These are phyloP conservation scores for Eucalyptus sideroxylon DNA, from an alignment of 345 rosid genomes.

Conservation along the genomic window DNA sequence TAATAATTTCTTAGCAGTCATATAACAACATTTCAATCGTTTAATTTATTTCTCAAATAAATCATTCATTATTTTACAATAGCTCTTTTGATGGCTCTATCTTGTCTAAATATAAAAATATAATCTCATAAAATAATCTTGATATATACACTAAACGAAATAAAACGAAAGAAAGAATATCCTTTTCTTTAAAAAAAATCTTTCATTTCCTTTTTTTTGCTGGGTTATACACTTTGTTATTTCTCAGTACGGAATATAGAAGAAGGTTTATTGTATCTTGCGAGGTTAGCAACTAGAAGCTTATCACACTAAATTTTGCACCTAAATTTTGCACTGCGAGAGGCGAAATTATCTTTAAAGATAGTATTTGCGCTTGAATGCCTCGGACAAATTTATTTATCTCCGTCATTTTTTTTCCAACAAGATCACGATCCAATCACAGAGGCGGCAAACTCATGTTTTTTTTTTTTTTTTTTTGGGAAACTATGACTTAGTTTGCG, in stretches of 20 bases:
- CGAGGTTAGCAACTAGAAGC: rapidly evolving
- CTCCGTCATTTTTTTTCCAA: no score
- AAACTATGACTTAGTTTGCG: neutral
- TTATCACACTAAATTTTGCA: rapidly evolving
- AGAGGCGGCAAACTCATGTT: neutral
- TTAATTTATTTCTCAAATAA: no score
- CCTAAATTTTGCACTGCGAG: rapidly evolving
- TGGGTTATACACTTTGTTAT: rapidly evolving
- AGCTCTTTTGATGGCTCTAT: no score
- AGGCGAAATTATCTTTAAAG: no score
- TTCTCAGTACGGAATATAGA: rapidly evolving
- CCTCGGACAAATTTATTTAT: no score
- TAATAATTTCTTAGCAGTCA: rapidly evolving
- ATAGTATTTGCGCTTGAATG: rapidly evolving
- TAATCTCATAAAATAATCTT: no score
- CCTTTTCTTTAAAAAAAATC: no score
- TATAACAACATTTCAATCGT: rapidly evolving
- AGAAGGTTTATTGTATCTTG: rapidly evolving
- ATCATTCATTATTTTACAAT: rapidly evolving
- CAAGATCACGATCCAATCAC: neutral
- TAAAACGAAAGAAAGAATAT: no score
- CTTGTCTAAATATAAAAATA: no score
- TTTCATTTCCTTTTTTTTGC: rapidly evolving
- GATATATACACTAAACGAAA: rapidly evolving
- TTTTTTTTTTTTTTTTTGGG: no score